A percentile compares a stretch with the other conserved stretches of the same genome.
These are phyloP conservation scores for Fraxinus floribunda DNA, from an alignment of 305 asterid species.

Conservation along the genomic window DNA sequence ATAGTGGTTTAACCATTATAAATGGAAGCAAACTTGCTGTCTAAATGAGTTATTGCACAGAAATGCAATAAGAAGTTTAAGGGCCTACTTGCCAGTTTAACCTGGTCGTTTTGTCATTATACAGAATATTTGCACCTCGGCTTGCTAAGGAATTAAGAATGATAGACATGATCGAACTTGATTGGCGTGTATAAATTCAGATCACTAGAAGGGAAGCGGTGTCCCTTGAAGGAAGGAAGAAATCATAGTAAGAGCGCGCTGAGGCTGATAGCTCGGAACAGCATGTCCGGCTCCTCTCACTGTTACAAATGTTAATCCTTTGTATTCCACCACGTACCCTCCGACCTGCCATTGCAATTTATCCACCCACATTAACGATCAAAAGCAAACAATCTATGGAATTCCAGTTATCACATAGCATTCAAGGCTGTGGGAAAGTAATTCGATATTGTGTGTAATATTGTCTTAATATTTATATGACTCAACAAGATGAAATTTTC, in stretches of 20 bases:
- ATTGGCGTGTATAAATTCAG: not conserved
- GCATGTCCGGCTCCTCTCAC: constrained; percentile 50
- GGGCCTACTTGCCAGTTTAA: not conserved
- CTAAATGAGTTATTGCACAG: not conserved
- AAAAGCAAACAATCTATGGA: not conserved
- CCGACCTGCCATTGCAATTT: constrained; percentile 35
- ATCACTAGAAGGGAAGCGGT: constrained; percentile 25
- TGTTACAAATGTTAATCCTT: constrained; percentile 37
- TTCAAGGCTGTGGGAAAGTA: not conserved
- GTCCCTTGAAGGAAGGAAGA: constrained; percentile 41
- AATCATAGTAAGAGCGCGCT: constrained; percentile 34
- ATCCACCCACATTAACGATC: not conserved
- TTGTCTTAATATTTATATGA: not conserved
- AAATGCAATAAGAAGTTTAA: not conserved
- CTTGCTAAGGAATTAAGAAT: not conserved
- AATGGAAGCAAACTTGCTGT: not conserved
- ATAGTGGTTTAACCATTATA: not conserved
- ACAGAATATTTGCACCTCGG: not conserved
- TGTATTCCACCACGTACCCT: constrained; percentile 42
- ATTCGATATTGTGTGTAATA: not conserved
- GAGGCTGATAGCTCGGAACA: constrained; percentile 45
- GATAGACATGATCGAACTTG: not conserved
- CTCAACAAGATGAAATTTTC: too few relatives aligned
- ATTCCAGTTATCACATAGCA: not conserved
- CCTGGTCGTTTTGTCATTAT: not conserved